These are phyloP conservation scores for Umbilicaria muhlenbergii DNA, from an alignment of 495 filamentous ascomycete species.

Conservation along the genomic window DNA sequence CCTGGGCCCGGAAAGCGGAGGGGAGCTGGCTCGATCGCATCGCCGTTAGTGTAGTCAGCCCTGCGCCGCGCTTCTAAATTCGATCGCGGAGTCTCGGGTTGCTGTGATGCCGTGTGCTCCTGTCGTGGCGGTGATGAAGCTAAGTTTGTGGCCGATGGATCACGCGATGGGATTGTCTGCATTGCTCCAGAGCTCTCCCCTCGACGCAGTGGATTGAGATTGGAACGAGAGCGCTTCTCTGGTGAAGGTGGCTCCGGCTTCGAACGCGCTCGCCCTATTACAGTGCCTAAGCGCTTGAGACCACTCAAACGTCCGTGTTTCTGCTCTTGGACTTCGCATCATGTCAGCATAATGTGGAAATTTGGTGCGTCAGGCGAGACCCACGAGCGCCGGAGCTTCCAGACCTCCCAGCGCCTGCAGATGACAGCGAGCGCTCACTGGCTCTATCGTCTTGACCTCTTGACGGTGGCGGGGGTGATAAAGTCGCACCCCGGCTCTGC, in stretches of 20 bases:
- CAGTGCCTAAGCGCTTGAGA: conserved; percentile 62
- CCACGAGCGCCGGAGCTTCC: background rate
- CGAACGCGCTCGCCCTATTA: conserved; percentile 48
- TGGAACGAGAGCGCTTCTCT: conserved; percentile 25
- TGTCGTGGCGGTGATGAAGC: conserved; percentile 5
- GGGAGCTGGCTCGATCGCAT: conserved; percentile 12
- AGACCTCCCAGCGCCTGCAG: background rate
- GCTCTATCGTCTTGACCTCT: conserved; percentile 36
- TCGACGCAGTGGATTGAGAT: conserved; percentile 14
- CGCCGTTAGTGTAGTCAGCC: conserved; percentile 13
- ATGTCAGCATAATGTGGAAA: background rate
- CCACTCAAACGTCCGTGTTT: conserved; percentile 30
- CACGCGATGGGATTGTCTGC: conserved; percentile 17
- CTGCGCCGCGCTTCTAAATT: conserved; percentile 11
- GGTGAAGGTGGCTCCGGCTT: conserved; percentile 23
- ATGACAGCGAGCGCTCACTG: conserved; percentile 37
- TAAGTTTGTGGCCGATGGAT: conserved; percentile 8
- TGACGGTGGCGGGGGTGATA: conserved; percentile 24
- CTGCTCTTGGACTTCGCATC: background rate
- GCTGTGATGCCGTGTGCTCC: background rate
- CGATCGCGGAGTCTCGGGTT: conserved; percentile 1
- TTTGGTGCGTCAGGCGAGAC: background rate
- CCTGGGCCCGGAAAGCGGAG: conserved; percentile 14
- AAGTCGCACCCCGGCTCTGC: conserved; percentile 26
- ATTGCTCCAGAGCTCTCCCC: conserved; percentile 13